Percentiles rank a stretch among this genome's conserved stretches.
phyloP scores from a whole-genome alignment of 495 filamentous ascomycete species.

The Neurospora sp. region DNA sequence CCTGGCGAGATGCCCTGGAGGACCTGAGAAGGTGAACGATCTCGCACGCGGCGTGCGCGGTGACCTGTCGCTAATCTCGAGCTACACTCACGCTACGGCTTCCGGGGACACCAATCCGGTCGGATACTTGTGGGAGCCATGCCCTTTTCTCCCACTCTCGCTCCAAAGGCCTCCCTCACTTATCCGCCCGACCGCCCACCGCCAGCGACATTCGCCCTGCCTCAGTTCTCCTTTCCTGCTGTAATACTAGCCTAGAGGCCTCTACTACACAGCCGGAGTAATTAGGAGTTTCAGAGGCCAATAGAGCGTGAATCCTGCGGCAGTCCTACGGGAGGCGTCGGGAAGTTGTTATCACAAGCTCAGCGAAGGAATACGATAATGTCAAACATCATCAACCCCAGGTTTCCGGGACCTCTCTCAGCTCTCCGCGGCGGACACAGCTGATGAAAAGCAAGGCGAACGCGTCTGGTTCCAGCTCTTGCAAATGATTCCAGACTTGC shows the following conservation, averaged over 20 bases:
- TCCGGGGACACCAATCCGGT: neutral
- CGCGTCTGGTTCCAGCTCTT: neutral
- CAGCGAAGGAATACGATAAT: neutral
- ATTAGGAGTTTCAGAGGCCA: neutral
- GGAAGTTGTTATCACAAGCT: neutral
- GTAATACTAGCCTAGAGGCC: neutral
- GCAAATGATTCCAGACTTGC: neutral
- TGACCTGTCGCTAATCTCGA: neutral
- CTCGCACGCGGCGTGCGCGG: neutral
- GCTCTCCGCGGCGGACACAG: neutral
- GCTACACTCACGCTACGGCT: neutral
- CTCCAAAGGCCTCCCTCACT: neutral
- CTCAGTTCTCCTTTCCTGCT: neutral
- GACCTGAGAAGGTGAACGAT: neutral
- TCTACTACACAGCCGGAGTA: neutral
- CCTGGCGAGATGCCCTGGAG: neutral
- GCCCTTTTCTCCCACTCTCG: neutral
- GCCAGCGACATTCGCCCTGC: neutral
- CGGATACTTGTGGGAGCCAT: neutral
- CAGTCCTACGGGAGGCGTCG: neutral
- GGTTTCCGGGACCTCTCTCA: neutral
- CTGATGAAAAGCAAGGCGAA: neutral
- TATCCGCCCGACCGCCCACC: neutral
- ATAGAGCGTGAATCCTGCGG: neutral
- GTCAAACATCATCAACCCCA: neutral